phyloP scores from a whole-genome alignment of 2,329 filamentous ascomycete genomes.

The Metarhizium album region DNA sequence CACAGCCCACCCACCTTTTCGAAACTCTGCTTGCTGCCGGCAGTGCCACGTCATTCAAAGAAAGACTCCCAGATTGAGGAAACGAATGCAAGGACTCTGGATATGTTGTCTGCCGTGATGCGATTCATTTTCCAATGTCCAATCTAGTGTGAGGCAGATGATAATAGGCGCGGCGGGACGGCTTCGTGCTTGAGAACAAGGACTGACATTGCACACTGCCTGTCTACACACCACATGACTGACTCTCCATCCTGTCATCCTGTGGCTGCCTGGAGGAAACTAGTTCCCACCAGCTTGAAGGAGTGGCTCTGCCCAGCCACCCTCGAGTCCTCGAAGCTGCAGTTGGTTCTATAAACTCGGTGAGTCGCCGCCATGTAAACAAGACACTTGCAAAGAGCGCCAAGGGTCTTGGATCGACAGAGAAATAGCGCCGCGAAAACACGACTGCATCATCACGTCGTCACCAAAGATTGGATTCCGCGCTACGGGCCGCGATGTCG shows the following conservation, averaged over 20 bases:
- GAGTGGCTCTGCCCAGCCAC: not conserved
- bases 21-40: not conserved
- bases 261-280: not conserved
- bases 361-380: not conserved
- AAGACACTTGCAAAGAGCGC: not conserved
- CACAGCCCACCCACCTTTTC: constrained; percentile 1
- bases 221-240: not conserved
- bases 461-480: not conserved
- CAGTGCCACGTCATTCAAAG: constrained; percentile 2
- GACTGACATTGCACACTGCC: not conserved
- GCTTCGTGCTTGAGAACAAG: not conserved
- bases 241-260: no score
- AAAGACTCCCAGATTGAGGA: not conserved
- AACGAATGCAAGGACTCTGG: not conserved
- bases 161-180: not conserved
- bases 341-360: not conserved
- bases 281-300: not conserved
- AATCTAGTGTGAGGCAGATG: not conserved
- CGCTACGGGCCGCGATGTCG: not conserved
- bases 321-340: not conserved
- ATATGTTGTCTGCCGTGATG: not conserved
- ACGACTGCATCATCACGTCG: not conserved
- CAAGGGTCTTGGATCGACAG: not conserved
- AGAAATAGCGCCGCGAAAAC: not conserved
- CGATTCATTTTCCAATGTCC: not conserved